Evolutionary conservation across 2,329 filamentous ascomycete species (phyloP).

Genomic region (Pseudonectria foliicola): DNA sequence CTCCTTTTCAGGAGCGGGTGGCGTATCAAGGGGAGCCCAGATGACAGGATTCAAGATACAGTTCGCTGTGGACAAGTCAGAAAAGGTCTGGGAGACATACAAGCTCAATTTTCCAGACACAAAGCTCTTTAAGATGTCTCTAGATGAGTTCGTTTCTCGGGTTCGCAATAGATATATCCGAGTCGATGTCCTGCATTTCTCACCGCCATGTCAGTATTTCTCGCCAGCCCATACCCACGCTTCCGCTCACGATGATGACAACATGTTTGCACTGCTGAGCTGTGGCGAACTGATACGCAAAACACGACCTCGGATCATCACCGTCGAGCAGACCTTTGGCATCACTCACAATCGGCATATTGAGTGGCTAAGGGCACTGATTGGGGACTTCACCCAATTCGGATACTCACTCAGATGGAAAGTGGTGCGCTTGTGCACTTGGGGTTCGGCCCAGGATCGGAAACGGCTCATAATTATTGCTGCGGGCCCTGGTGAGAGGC

Average conservation of each 20-base stretch:
- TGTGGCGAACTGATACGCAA: conserved; percentile 50
- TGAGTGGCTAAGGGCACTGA: conserved; percentile 50
- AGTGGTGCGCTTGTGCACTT: conserved; percentile 45
- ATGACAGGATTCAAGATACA: conserved; percentile 49
- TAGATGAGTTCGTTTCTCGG: conserved; percentile 41
- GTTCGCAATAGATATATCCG: conserved; percentile 25
- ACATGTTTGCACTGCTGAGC: conserved; percentile 52
- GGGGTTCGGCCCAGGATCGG: conserved; percentile 43
- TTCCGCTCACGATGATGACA: conserved; percentile 62
- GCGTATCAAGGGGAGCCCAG: conserved; percentile 58
- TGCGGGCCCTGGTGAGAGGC: conserved; percentile 58
- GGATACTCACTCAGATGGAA: conserved; percentile 68
- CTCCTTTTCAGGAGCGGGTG: conserved; percentile 66
- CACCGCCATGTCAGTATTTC: conserved; percentile 71
- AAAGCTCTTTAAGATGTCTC: conserved; percentile 39
- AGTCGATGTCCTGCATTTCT: conserved; percentile 67
- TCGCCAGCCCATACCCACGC: conserved; percentile 64
- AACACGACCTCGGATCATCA: conserved; percentile 60
- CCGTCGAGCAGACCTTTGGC: conserved; percentile 72
- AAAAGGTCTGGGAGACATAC: conserved; percentile 51
- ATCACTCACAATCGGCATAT: conserved; percentile 48
- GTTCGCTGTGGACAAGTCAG: conserved; percentile 58
- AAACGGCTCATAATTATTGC: conserved; percentile 51
- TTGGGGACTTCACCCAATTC: conserved; percentile 56
- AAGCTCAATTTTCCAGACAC: conserved; percentile 48